Evolutionary conservation across 371 early-diverging fungal genomes (phyloP).

Genomic region (Enteropsectra breve): DNA sequence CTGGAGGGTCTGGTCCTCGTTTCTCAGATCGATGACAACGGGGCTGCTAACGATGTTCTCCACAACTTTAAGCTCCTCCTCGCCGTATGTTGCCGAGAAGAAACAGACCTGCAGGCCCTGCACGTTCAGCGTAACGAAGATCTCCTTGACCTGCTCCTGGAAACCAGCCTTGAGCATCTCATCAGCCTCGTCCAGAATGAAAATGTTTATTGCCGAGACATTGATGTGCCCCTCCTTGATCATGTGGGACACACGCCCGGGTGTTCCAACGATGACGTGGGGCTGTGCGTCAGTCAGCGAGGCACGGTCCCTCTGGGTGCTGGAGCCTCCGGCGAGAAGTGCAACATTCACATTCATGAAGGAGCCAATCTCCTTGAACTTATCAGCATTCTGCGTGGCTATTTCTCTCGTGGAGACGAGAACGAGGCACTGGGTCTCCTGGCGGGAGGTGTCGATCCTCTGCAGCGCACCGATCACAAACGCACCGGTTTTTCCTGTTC

Average conservation of each 20-base stretch:
- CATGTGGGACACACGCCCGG: slow-evolving; percentile 97
- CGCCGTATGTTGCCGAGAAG: slow-evolving; percentile 86
- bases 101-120: slow-evolving; percentile 88
- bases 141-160: slow-evolving; percentile 92
- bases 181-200: slow-evolving; percentile 97
- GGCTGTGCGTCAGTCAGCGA: slow-evolving; percentile 67
- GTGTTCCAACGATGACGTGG: slow-evolving; percentile 94
- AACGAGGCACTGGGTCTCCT: slow-evolving; percentile 85
- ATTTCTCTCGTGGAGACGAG: slow-evolving; percentile 96
- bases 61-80: slow-evolving; percentile 88
- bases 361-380: slow-evolving; percentile 75
- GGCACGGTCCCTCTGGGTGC: slow-evolving; percentile 74
- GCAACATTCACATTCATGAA: slow-evolving; percentile 84
- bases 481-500: slow-evolving; percentile 99
- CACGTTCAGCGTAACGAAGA: slow-evolving; percentile 76
- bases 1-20: slow-evolving; percentile 97
- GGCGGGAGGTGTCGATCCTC: slow-evolving; percentile 69
- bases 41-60: slow-evolving; percentile 87
- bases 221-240: slow-evolving; percentile 75
- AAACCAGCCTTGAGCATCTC: slow-evolving; percentile 91
- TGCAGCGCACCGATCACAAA: slow-evolving; percentile 92
- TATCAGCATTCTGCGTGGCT: slow-evolving; percentile 84
- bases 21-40: slow-evolving; percentile 91
- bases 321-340: slow-evolving; percentile 90
- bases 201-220: slow-evolving; percentile 78